Conservation (phyloP, 805 yeast genomes). For the Suhomyces kilbournensis region DNA sequence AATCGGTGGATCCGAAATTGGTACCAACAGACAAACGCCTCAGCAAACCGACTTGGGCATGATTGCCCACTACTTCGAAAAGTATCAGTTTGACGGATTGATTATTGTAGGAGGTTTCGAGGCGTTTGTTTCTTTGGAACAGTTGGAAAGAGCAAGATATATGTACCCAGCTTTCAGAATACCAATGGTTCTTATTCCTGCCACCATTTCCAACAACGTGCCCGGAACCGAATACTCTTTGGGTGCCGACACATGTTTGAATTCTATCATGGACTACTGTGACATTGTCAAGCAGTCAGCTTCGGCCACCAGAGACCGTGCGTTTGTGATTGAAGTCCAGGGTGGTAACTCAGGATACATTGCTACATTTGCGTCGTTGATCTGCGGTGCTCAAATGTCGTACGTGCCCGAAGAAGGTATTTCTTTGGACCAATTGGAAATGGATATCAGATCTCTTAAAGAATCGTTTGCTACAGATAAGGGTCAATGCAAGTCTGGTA, state of each 20-base stretch:
- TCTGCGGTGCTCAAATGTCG: slow-evolving; percentile 87
- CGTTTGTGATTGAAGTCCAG: slow-evolving; percentile 95
- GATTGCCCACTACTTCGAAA: slow-evolving; percentile 90
- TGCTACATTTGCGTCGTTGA: slow-evolving; percentile 80
- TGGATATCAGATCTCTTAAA: slow-evolving; percentile 69
- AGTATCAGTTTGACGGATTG: slow-evolving; percentile 82
- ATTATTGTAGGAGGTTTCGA: slow-evolving; percentile 95
- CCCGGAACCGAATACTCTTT: slow-evolving; percentile 98
- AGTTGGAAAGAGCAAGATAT: slow-evolving; percentile 71
- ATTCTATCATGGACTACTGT: slow-evolving; percentile 85
- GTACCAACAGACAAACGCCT: slow-evolving; percentile 90
- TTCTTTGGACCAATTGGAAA: slow-evolving; percentile 61
- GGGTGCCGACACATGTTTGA: slow-evolving; percentile 95
- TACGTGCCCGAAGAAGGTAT: slow-evolving; percentile 89
- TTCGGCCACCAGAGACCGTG: slow-evolving; percentile 89
- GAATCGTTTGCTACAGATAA: slow-evolving; percentile 68
- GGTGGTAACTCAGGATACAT: slow-evolving; percentile 96
- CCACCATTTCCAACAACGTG: slow-evolving; percentile 94
- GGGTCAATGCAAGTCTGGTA: slow-evolving; percentile 82
- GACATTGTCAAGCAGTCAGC: slow-evolving; percentile 95
- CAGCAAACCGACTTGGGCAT: slow-evolving; percentile 76
- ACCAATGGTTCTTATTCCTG: slow-evolving; percentile 91
- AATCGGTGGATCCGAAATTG: slow-evolving; percentile 93
- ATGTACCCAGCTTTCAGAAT: slow-evolving; percentile 89
- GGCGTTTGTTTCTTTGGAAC: slow-evolving; percentile 83